Evolutionary conservation across 2,329 filamentous ascomycete genomes (phyloP).

Genomic region (Sclerotinia spermophila): DNA sequence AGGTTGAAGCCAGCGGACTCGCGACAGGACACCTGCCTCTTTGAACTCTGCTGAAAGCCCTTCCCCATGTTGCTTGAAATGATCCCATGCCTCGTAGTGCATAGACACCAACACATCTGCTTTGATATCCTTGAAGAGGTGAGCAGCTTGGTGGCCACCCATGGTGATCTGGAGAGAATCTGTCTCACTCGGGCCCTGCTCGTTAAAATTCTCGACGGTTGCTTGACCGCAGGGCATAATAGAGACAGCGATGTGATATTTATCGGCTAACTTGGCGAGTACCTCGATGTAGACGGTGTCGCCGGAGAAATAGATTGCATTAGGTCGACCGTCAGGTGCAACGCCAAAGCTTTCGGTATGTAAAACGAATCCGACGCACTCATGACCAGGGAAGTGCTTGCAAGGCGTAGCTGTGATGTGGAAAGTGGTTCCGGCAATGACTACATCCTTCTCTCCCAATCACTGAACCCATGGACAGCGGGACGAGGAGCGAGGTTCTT

Average conservation of each 20-base stretch:
- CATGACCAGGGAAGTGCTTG: neutral
- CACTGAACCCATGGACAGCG: neutral
- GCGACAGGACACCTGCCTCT: neutral
- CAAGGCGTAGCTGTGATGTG: neutral
- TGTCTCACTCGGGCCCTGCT: neutral
- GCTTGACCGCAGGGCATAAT: neutral
- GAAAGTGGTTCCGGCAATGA: neutral
- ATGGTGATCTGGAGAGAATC: neutral
- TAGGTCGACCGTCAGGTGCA: neutral
- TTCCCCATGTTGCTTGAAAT: neutral
- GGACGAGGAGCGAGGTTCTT: slow-evolving; percentile 1
- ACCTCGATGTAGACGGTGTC: slow-evolving; percentile 4
- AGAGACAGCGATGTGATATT: neutral
- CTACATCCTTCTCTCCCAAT: slow-evolving; percentile 27
- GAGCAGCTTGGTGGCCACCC: neutral
- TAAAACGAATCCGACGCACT: neutral
- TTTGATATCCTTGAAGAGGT: neutral
- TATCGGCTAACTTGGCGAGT: neutral
- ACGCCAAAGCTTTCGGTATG: neutral
- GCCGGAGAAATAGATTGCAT: neutral
- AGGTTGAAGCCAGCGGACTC: neutral
- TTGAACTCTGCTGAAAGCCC: neutral
- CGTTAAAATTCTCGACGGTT: neutral
- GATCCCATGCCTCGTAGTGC: neutral
- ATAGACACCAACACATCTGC: neutral